Conservation (phyloP, 2,329 filamentous ascomycete species). For the Calonectria pseudoreteaudii region DNA sequence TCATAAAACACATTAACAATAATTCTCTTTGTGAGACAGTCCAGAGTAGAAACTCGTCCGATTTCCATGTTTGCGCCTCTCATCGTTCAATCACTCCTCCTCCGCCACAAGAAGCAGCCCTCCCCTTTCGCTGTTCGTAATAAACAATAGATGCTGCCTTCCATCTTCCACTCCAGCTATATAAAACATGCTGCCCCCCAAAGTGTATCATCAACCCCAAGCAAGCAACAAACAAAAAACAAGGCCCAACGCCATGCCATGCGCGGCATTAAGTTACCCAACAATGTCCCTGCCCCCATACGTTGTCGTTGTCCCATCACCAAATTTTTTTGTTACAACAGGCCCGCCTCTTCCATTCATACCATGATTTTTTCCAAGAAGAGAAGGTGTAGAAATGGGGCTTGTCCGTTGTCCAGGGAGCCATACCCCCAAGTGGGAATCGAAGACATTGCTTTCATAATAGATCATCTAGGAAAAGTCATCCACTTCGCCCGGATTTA, state of each 20-base stretch:
- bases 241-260: conserved; percentile 42
- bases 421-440: conserved; percentile 13
- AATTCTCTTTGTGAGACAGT: background rate
- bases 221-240: conserved; percentile 34
- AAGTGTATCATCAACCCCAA: conserved; percentile 28
- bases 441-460: conserved; percentile 3
- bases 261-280: conserved; percentile 38
- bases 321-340: conserved; percentile 22
- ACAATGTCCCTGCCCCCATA: conserved; percentile 27
- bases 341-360: background rate
- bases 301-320: conserved; percentile 29
- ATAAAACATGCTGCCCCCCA: conserved; percentile 17
- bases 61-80: conserved; percentile 41
- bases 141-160: conserved; percentile 25
- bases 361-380: conserved; percentile 19
- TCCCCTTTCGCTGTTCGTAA: conserved; percentile 16
- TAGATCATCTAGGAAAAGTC: conserved; percentile 58
- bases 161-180: conserved; percentile 1
- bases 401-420: conserved; percentile 2
- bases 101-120: conserved; percentile 23
- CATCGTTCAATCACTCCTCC: conserved; percentile 34
- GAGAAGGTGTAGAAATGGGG: conserved; percentile 6
- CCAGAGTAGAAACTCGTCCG: conserved; percentile 17
- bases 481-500: conserved; percentile 48
- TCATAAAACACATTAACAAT: background rate